phyloP scores from a whole-genome alignment of 345 rosid species.

The Salix suchowensis region DNA sequence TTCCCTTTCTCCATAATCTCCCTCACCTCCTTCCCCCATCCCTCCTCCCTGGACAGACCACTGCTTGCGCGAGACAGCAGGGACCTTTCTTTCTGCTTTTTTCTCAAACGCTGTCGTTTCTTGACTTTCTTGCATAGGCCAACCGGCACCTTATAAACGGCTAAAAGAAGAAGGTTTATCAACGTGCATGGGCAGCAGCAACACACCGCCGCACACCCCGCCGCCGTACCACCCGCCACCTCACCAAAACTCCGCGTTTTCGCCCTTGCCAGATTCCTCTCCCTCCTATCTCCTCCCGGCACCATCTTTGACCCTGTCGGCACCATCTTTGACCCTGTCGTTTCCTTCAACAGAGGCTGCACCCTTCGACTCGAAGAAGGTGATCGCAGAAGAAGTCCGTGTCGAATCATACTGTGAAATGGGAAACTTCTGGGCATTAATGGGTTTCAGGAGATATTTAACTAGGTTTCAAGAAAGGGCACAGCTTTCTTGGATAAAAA shows the following conservation, averaged over 20 bases:
- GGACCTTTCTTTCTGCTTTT: conserved; percentile 28
- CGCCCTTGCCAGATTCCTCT: background rate
- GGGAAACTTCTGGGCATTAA: background rate
- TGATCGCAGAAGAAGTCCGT: background rate
- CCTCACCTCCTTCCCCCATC: conserved; percentile 18
- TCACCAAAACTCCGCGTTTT: conserved; percentile 33
- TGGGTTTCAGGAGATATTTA: background rate
- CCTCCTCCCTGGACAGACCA: conserved; percentile 4
- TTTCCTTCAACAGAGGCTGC: background rate
- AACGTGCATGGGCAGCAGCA: conserved; percentile 71
- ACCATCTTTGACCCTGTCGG: background rate
- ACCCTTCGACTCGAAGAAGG: background rate
- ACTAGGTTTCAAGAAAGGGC: background rate
- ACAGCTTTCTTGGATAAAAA: no score
- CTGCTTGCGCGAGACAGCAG: conserved; percentile 22
- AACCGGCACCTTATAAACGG: conserved; percentile 52
- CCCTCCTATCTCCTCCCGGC: background rate
- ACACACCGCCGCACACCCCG: conserved; percentile 68
- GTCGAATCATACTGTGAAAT: background rate
- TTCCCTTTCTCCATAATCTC: conserved; percentile 31
- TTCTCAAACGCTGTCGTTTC: conserved; percentile 28
- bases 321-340: background rate
- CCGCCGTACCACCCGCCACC: conserved; percentile 49
- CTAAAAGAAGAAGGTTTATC: conserved; percentile 47
- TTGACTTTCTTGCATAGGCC: conserved; percentile 50